Evolutionary conservation across 495 filamentous ascomycete species (phyloP), one percentile per base, ranked within the genome.

Genomic region (Penicillium riverlandense): DNA sequence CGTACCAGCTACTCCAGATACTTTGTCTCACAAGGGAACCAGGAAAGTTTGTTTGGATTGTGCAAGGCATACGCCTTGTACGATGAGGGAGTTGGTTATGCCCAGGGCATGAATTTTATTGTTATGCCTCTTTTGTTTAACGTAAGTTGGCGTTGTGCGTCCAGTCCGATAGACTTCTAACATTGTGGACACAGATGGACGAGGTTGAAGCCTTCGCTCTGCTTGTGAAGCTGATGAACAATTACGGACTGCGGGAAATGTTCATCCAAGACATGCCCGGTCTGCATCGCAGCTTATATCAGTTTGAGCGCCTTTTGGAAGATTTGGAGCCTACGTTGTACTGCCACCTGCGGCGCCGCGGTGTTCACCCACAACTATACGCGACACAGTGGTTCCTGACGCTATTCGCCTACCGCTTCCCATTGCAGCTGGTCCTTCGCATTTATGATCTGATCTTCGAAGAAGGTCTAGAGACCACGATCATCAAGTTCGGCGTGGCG

Each of bases 351-450:
- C 83, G 85, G 48, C 83, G 92, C 41, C 83, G 87, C 35, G 83
- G 85, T 16, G 92, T 97, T 32, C 83, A 83, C 35, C 88, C 94
- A 1, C 85, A 95, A 53, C 72, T 99, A 8, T 99, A 99, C 59
- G 92, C 92, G 35, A 97, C 92, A 0, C 92, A 97, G 61, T 99
- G 92, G 92, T 97, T 97, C 64, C 79, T 99, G 35, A 99, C 92
- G 6, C 77, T 99, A n/a, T 99, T 99, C 57, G 90, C 92, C 11
- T 97, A 99, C 63, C 85, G 95, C 37, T 99, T 99, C 63, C 92
- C 92, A 10, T 74, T 99, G 8, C 92, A 99, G 58, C 78, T 99
- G 2, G 92, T 97, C 14, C 78, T 99, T 40, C 86, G 92, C 40
- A 90, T 99, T 29, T 97, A 97, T 66, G 92, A 99, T 63, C 75